Percentiles rank a stretch among this genome's conserved stretches.
Evolutionary conservation across 768 basidiomycete species (phyloP).

Genomic region (Tylopilus subfusipes): DNA sequence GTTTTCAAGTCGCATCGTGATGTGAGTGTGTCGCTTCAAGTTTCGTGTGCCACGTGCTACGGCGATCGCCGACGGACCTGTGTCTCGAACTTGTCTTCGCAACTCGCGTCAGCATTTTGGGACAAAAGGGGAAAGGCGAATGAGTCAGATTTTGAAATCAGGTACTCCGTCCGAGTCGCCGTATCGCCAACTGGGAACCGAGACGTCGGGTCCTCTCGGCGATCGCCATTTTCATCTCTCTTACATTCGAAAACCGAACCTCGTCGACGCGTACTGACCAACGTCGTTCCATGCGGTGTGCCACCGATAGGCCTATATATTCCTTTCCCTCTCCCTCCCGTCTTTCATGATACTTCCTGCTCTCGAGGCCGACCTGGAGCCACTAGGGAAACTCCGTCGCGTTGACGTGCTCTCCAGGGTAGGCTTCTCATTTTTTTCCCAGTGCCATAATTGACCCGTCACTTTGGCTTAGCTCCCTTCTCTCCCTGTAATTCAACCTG

Average conservation of each 20-base stretch:
- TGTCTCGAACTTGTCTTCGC: background rate
- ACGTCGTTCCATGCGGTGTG: background rate
- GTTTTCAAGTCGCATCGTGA: conserved; percentile 60
- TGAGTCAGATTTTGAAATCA: conserved; percentile 20
- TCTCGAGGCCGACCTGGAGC: conserved; percentile 61
- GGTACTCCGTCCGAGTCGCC: conserved; percentile 16
- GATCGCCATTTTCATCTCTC: conserved; percentile 12
- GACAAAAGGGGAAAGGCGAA: conserved; percentile 9
- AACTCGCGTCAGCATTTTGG: background rate
- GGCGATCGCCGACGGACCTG: background rate
- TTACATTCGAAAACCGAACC: conserved; percentile 3
- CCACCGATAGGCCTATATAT: conserved; percentile 47
- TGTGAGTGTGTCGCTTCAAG: conserved; percentile 37
- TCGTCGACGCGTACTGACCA: conserved; percentile 20
- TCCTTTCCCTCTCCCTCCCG: conserved; percentile 49
- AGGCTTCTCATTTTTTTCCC: background rate
- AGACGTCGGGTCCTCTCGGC: conserved; percentile 10
- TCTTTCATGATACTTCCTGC: conserved; percentile 50
- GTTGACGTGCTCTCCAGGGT: conserved; percentile 36
- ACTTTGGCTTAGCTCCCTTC: conserved; percentile 14
- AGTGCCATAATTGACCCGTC: background rate
- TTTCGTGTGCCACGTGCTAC: conserved; percentile 2
- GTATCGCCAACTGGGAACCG: conserved; percentile 3
- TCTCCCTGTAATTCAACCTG: conserved; percentile 21
- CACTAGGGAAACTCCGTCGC: conserved; percentile 52